Base-by-base conservation (phyloP, 495 filamentous ascomycete species). In the Podospora appendiculata region DNA sequence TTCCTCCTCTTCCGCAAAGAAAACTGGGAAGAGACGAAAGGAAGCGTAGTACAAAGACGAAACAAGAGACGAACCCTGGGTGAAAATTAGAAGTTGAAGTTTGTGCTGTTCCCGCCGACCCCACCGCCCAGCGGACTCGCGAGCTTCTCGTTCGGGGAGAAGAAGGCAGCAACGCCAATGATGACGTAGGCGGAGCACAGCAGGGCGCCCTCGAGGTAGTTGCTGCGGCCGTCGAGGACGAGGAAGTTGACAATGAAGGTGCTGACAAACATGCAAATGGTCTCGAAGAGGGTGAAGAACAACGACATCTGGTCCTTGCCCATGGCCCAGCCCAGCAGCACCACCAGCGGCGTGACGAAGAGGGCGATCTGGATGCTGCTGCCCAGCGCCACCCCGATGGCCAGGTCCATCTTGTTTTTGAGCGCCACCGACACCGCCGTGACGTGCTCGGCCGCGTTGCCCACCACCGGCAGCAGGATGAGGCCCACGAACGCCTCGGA, bases 351-450 rank as follows among this genome's bases (percentile, higher is more conserved):
- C 1, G 88, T 92, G 36, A 94, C 80, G 68, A 92, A 91, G 45
- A 94, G 75, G 9, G 89, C 87, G 68, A 84, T 82, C 67, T 92
- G 89, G 62, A 94, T 91, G 56, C 80, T 85, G 48, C 80, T 85
- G 16, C 89, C 89, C 8, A 92, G 79, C 2, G 88, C 87, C 19
- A 92, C 86, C 58, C 86, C 89, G 53, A 94, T 88, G 1, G 89
- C 82, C 35, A 92, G 70, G 72, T 92, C 88, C 88, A 92, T 90
- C 69, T 94, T 94, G 70, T 92, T 90, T 72, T 90, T 91, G 41
- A 76, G 73, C 11, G 88, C 88, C 6, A 91, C 89, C 13, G 79
- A 87, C 47, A 94, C 88, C 6, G 88, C 87, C 0, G 88, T 92
- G 16, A 90, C 85, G 71, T 94, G 87, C 70, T 94, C 89, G 7